Percentiles rank a stretch among this genome's conserved stretches.
phyloP scores from a whole-genome alignment of 2,329 filamentous ascomycete genomes.

The Tolypocladium endophyticum region DNA sequence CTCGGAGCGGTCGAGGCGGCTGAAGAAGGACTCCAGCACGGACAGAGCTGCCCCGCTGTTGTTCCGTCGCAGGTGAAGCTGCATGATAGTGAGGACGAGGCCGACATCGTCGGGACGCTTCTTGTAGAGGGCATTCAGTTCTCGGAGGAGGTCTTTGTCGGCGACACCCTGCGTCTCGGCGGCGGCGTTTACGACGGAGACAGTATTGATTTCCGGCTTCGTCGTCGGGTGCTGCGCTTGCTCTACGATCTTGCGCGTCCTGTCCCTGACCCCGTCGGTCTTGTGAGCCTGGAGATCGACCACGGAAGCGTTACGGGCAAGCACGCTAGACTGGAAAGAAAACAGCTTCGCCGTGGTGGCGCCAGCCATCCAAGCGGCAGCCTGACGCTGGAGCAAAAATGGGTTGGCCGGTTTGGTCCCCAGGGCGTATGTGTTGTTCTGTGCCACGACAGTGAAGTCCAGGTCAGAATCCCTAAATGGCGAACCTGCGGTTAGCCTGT shows the following conservation, averaged over 20 bases:
- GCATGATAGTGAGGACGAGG: constrained; percentile 66
- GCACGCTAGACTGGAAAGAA: constrained; percentile 49
- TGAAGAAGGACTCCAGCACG: constrained; percentile 67
- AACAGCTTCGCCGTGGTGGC: constrained; percentile 57
- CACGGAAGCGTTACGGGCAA: constrained; percentile 51
- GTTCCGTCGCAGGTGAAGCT: constrained; percentile 64
- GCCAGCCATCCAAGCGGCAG: constrained; percentile 41
- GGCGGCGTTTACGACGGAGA: constrained; percentile 54
- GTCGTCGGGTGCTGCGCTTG: constrained; percentile 16
- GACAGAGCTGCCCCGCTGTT: constrained; percentile 64
- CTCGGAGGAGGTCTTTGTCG: constrained; percentile 58
- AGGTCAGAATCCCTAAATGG: constrained; percentile 49
- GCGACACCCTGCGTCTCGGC: constrained; percentile 55
- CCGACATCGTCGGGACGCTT: constrained; percentile 72
- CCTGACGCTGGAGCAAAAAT: constrained; percentile 53
- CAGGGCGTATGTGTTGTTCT: constrained; percentile 48
- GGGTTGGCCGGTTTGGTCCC: constrained; percentile 44
- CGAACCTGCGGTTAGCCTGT: not conserved
- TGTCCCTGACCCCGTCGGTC: constrained; percentile 46
- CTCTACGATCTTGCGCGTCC: constrained; percentile 31
- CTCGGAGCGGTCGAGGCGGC: constrained; percentile 54
- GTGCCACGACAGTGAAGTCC: constrained; percentile 54
- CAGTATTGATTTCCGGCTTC: constrained; percentile 22
- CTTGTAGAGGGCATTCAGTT: constrained; percentile 58
- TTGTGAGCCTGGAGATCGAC: constrained; percentile 60